Percentiles rank a stretch among this genome's conserved stretches.
These are phyloP conservation scores for Trichoderma oligosporum DNA, from an alignment of 2,329 filamentous ascomycete species.

Conservation along the genomic window DNA sequence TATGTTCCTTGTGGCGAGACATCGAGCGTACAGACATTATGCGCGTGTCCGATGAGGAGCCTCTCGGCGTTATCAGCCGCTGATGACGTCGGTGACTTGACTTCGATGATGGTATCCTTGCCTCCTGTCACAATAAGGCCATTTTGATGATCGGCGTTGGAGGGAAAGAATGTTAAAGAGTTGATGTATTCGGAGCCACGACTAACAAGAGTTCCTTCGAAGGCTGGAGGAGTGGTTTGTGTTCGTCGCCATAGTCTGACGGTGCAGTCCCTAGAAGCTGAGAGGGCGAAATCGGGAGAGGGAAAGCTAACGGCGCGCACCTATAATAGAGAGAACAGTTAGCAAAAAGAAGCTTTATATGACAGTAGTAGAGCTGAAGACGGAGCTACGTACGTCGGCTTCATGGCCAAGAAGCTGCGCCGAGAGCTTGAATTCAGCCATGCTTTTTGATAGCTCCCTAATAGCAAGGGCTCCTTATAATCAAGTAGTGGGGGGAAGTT, in stretches of 20 bases:
- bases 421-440: conserved; percentile 89
- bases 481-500: conserved; percentile 3
- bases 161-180: conserved; percentile 70
- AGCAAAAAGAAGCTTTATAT: conserved; percentile 3
- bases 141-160: conserved; percentile 64
- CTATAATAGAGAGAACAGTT: conserved; percentile 45
- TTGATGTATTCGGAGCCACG: conserved; percentile 87
- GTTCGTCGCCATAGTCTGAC: conserved; percentile 79
- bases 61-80: conserved; percentile 77
- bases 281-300: conserved; percentile 66
- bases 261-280: conserved; percentile 86
- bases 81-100: conserved; percentile 65
- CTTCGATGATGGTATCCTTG: conserved; percentile 89
- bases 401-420: conserved; percentile 85
- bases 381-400: conserved; percentile 72
- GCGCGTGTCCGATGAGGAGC: conserved; percentile 77
- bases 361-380: neutral
- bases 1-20: conserved; percentile 67
- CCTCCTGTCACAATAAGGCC: conserved; percentile 85
- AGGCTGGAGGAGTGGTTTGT: conserved; percentile 62
- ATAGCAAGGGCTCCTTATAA: neutral
- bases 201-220: conserved; percentile 72
- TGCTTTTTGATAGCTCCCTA: conserved; percentile 34
- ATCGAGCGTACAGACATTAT: conserved; percentile 86
- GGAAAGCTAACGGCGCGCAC: conserved; percentile 84